Percentiles rank a stretch among this genome's conserved stretches.
These are phyloP conservation scores for Fennellomyces sp. DNA, from an alignment of 371 early-diverging fungal species.

Conservation along the genomic window DNA sequence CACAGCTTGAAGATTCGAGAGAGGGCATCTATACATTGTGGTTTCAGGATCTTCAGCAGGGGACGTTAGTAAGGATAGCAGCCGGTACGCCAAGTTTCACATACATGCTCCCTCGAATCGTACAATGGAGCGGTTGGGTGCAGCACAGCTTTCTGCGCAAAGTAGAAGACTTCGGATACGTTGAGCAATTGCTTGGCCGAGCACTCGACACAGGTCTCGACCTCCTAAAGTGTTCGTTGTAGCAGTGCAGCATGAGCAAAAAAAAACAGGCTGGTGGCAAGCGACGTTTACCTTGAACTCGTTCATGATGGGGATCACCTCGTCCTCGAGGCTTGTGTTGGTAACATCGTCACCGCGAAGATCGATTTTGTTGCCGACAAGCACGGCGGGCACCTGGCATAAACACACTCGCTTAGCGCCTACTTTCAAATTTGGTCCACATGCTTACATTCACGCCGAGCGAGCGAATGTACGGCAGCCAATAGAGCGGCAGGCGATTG, in stretches of 20 bases:
- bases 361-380: conserved; percentile 98
- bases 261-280: not conserved
- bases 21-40: conserved; percentile 88
- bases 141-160: conserved; percentile 97
- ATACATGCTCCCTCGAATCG: conserved; percentile 89
- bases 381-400: conserved; percentile 85
- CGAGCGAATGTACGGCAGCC: conserved; percentile 91
- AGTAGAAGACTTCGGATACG: conserved; percentile 98
- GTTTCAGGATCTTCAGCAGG: conserved; percentile 69
- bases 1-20: conserved; percentile 93
- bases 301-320: conserved; percentile 96
- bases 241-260: not conserved
- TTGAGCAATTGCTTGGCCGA: conserved; percentile 93
- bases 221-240: conserved; percentile 64
- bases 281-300: conserved; percentile 87
- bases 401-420: not conserved
- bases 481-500: conserved; percentile 79
- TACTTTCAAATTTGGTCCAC: not conserved
- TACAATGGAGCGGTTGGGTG: conserved; percentile 96
- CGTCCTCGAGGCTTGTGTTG: conserved; percentile 84
- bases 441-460: conserved; percentile 85
- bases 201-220: conserved; percentile 98
- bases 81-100: conserved; percentile 5
- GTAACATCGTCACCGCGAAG: conserved; percentile 80
- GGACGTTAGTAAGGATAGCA: not conserved